These are phyloP conservation scores for Phytophthora brassicae DNA, from an alignment of 352 stramenopile genomes.

Conservation along the genomic window DNA sequence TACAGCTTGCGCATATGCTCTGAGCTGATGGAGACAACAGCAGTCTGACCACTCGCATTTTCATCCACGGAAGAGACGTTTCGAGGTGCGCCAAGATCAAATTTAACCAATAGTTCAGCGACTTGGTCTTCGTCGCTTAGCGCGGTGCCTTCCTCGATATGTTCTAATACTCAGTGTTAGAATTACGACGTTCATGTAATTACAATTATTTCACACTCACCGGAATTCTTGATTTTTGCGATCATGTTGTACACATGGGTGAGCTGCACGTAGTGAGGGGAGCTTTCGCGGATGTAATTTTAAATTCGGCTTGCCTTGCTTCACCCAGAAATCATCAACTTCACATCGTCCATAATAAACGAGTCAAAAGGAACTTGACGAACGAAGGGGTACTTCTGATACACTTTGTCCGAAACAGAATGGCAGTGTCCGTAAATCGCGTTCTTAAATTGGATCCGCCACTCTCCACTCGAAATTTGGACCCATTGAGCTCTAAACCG, in stretches of 20 bases:
- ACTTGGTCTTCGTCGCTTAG: slow-evolving; percentile 6
- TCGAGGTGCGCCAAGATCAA: not conserved
- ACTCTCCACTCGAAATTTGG: not conserved
- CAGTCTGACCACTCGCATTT: not conserved
- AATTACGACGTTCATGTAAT: too few relatives aligned
- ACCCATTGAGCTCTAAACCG: not conserved
- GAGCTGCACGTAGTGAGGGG: not conserved
- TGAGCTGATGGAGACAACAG: slow-evolving; percentile 1
- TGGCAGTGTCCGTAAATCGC: not conserved
- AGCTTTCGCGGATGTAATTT: not conserved
- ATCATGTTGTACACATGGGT: not conserved
- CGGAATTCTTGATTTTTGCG: not conserved
- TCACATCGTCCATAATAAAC: not conserved
- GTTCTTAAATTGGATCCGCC: not conserved
- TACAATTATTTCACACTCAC: not conserved
- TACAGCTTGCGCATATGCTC: slow-evolving; percentile 2
- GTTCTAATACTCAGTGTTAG: too few relatives aligned
- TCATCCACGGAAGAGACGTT: slow-evolving; percentile 7
- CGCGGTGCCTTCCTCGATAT: not conserved
- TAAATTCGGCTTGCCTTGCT: not conserved
- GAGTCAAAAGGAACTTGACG: not conserved
- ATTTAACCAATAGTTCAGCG: slow-evolving; percentile 1
- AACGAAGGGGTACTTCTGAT: not conserved
- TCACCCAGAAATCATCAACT: not conserved
- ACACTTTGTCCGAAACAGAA: not conserved